Evolutionary conservation across 495 filamentous ascomycete species (phyloP).

Genomic region (Articulospora tetracladia): DNA sequence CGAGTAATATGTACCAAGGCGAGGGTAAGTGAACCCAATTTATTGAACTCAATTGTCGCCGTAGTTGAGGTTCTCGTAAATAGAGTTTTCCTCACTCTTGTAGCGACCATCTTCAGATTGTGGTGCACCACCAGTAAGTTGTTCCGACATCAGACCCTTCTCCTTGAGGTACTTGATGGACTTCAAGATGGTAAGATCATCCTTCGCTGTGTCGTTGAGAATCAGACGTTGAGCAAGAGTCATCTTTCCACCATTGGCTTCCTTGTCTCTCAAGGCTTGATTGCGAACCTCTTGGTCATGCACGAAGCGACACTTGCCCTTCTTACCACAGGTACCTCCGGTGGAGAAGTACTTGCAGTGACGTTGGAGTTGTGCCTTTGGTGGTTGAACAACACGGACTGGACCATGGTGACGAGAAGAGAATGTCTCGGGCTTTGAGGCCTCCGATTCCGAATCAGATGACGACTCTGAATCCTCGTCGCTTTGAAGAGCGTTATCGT

Average conservation of each 20-base stretch:
- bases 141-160: constrained; percentile 33
- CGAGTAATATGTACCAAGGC: neutral
- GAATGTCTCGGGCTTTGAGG: constrained; percentile 46
- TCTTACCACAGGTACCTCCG: constrained; percentile 57
- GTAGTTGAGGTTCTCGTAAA: constrained; percentile 22
- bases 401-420: constrained; percentile 34
- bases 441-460: constrained; percentile 29
- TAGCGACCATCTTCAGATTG: constrained; percentile 10
- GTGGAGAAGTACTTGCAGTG: constrained; percentile 60
- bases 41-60: constrained; percentile 14
- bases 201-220: constrained; percentile 53
- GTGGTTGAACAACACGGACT: constrained; percentile 24
- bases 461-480: constrained; percentile 33
- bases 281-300: constrained; percentile 50
- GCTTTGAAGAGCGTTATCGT: constrained; percentile 33
- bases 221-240: constrained; percentile 51
- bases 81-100: constrained; percentile 17
- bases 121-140: constrained; percentile 20
- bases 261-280: constrained; percentile 47
- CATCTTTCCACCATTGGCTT: constrained; percentile 49
- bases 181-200: constrained; percentile 51
- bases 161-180: constrained; percentile 47
- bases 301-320: constrained; percentile 62
- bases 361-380: constrained; percentile 46
- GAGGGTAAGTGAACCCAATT: neutral